Evolutionary conservation across 31 red algal genomes (phyloP).

Genomic region (Pterothamnion heteromorphum): DNA sequence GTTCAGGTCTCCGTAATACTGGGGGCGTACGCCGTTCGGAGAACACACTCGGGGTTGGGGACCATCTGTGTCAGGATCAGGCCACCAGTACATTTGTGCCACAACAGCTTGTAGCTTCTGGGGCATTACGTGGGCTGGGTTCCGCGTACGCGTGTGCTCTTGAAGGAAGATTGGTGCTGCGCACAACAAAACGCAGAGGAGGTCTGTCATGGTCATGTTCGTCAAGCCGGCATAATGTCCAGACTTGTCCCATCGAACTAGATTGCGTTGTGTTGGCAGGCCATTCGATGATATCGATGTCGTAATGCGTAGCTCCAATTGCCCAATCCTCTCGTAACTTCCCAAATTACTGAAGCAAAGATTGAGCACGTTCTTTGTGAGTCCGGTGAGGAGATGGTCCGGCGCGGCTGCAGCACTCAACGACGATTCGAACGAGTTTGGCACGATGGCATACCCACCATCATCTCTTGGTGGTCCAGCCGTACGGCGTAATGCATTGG

Average conservation of each 20-base stretch:
- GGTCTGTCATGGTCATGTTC: neutral
- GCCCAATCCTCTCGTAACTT: neutral
- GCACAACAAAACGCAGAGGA: too few species aligned
- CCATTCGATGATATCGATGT: neutral
- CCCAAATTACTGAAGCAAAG: neutral
- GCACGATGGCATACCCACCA: neutral
- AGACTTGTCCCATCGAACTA: neutral
- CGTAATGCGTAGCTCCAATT: neutral
- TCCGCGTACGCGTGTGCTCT: neutral
- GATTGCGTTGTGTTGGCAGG: neutral
- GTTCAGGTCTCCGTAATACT: neutral
- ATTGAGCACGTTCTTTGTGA: conserved; percentile 12
- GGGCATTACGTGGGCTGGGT: neutral
- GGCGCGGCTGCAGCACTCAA: too few species aligned
- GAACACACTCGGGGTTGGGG: neutral
- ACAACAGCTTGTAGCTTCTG: neutral
- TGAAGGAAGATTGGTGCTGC: neutral
- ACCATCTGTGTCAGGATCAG: neutral
- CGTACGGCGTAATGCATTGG: neutral
- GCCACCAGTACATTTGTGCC: neutral
- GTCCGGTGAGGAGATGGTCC: neutral
- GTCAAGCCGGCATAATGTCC: neutral
- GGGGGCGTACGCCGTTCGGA: neutral
- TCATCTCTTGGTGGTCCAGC: neutral
- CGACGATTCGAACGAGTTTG: neutral